Base-by-base conservation (phyloP, 2,329 filamentous ascomycete species). In the Raffaelea albimanens region DNA sequence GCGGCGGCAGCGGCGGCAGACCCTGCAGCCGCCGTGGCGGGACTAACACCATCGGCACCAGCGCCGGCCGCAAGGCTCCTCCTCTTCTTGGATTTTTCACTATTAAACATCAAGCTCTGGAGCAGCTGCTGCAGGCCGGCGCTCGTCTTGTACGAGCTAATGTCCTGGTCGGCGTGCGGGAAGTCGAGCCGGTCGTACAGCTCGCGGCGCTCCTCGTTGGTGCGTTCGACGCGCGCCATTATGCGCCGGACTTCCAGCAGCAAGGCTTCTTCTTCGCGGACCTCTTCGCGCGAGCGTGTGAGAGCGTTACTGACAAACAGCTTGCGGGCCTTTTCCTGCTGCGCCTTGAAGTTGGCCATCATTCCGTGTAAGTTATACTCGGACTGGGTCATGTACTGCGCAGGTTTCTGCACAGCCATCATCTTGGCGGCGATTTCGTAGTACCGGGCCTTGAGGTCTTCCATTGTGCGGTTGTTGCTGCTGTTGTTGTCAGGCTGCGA, bases 211-310 rank as follows among this genome's bases (percentile, higher is more conserved):
- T 96, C 89, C 55, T 87, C 83, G 61, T 94, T 87, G 60, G 97
- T 84, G 49, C 81, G 82, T 56, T 93, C 86, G 54, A 90, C 87
- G 51, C 89, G 82, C 53, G 86, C 83, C 59, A 95, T 79, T 55
- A 98, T 97, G 50, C 93, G 84, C 59, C 94, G 89, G 47, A 98
- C 79, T 61, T 98, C 93, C 50, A 91, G 76, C 18, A 98, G 75
- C 3, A 98, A 70, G 31, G 87, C 84, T 57, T 94, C 86, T 66
- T 98, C 93, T 63, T 98, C 93, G 52, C 87, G 82, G 22, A 91
- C 86, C 65, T 98, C 91, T 53, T 95, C 88, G 53, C 82, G 83
- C 9, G 83, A 85, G 38, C 93, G 80, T 43, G 82, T 80, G 54
- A 97, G 76, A 42, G 90, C 80, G 44, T 84, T 81, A 53, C 85